A percentile compares a stretch with the other conserved stretches of the same genome.
Conservation (phyloP, 805 yeast species). For the Cyberlindnera petersonii region DNA sequence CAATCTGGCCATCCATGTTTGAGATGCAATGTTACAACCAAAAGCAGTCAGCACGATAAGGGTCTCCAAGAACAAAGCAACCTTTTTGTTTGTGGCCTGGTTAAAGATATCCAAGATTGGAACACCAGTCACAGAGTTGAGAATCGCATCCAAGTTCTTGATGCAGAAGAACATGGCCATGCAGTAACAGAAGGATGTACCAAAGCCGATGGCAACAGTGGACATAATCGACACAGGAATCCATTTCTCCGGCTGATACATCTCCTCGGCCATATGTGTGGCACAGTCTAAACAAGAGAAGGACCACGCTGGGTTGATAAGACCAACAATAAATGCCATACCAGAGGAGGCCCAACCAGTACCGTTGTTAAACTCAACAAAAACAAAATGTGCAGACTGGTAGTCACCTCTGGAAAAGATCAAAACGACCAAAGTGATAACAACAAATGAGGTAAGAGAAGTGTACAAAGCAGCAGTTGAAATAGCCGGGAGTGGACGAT, state of each 20-base stretch:
- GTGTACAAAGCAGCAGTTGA: conserved; percentile 47
- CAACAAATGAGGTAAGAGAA: conserved; percentile 48
- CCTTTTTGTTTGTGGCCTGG: conserved; percentile 54
- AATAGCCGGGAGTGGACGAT: conserved; percentile 46
- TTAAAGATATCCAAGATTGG: conserved; percentile 62
- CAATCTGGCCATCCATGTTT: conserved; percentile 66
- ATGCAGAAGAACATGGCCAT: conserved; percentile 59
- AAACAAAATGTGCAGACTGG: conserved; percentile 50
- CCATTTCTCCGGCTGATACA: conserved; percentile 45
- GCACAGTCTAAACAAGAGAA: conserved; percentile 68
- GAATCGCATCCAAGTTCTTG: conserved; percentile 45
- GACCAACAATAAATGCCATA: conserved; percentile 65
- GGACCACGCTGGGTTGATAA: conserved; percentile 67
- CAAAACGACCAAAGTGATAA: conserved; percentile 51
- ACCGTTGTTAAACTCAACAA: conserved; percentile 46
- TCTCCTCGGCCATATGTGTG: conserved; percentile 69
- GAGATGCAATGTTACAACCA: conserved; percentile 57
- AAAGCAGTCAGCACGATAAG: conserved; percentile 50
- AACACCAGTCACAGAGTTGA: conserved; percentile 47
- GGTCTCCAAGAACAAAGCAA: conserved; percentile 49
- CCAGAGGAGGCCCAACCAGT: conserved; percentile 61
- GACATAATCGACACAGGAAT: conserved; percentile 61
- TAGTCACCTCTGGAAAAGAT: conserved; percentile 50
- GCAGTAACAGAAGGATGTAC: conserved; percentile 51
- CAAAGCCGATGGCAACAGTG: conserved; percentile 61